phyloP scores from a whole-genome alignment of 345 rosid genomes.

The Isatis tinctoria region DNA sequence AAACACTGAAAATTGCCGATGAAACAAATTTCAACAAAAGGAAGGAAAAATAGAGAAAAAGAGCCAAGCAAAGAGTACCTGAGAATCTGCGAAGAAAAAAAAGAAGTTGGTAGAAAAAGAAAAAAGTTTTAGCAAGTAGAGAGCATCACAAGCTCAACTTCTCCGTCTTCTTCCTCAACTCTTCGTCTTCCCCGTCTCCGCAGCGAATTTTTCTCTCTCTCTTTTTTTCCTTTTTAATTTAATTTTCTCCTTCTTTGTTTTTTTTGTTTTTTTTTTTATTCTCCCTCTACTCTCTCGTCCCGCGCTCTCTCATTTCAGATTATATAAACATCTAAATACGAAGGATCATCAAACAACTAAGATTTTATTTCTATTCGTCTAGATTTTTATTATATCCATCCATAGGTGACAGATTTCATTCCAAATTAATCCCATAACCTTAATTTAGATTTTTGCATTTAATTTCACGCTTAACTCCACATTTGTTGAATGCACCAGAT shows the following conservation, averaged over 20 bases:
- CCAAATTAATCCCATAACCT: background rate
- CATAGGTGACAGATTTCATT: slow-evolving; percentile 10
- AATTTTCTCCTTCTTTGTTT: background rate
- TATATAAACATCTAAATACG: background rate
- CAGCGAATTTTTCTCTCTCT: background rate
- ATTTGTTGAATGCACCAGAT: too few relatives aligned
- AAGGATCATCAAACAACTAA: background rate
- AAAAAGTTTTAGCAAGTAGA: slow-evolving; percentile 13
- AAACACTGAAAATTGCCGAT: slow-evolving; percentile 10
- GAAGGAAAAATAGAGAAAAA: background rate
- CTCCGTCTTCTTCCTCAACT: slow-evolving; percentile 21
- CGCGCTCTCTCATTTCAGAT: slow-evolving; percentile 36
- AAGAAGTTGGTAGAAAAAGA: background rate
- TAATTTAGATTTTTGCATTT: background rate
- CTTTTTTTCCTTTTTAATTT: background rate
- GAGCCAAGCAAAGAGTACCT: slow-evolving; percentile 12
- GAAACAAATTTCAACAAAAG: background rate
- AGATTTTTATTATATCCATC: background rate
- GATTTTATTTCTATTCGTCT: background rate
- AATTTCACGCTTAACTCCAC: background rate
- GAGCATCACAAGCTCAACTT: slow-evolving; percentile 10
- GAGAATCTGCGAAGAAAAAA: background rate
- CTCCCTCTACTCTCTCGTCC: slow-evolving; percentile 23
- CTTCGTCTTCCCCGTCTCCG: slow-evolving; percentile 24
- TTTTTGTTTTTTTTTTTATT: background rate